phyloP scores from a whole-genome alignment of 2,329 filamentous ascomycete genomes.

The Cytospora leucostoma region DNA sequence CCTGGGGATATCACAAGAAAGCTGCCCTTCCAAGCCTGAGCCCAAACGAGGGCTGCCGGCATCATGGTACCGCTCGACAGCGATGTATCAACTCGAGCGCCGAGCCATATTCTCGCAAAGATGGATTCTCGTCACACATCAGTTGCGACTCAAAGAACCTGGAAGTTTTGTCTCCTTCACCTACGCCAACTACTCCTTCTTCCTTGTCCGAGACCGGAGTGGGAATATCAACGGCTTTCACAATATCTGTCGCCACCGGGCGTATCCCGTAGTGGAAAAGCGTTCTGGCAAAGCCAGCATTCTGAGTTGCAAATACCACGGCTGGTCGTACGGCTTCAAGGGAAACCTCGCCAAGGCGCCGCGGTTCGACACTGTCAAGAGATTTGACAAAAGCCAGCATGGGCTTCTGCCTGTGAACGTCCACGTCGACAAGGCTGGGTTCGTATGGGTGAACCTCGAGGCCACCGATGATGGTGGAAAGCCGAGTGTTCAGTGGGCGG shows the following conservation, averaged over 20 bases:
- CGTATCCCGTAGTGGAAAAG: conserved; percentile 44
- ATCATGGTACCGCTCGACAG: conserved; percentile 46
- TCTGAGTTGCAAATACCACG: conserved; percentile 48
- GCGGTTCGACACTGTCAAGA: conserved; percentile 41
- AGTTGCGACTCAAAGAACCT: conserved; percentile 36
- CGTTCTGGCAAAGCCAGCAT: conserved; percentile 41
- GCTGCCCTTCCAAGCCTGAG: conserved; percentile 17
- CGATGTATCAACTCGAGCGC: conserved; percentile 48
- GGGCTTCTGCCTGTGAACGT: conserved; percentile 50
- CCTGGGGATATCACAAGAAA: conserved; percentile 10
- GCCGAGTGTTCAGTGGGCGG: conserved; percentile 45
- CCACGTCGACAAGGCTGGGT: conserved; percentile 47
- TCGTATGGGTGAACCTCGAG: conserved; percentile 55
- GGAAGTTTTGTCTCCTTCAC: conserved; percentile 41
- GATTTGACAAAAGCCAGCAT: conserved; percentile 44
- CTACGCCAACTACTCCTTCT: conserved; percentile 42
- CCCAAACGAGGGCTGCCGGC: conserved; percentile 42
- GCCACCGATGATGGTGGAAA: conserved; percentile 29
- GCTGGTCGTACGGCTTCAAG: conserved; percentile 47
- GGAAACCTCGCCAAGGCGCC: conserved; percentile 47
- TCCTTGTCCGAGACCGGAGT: conserved; percentile 39
- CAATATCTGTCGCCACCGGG: conserved; percentile 48
- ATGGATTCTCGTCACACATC: conserved; percentile 43
- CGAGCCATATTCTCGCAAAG: conserved; percentile 46
- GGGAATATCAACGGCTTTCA: conserved; percentile 44